These are phyloP conservation scores for Gracilaria vermiculophylla DNA, from an alignment of 23 red algal species.

Conservation along the genomic window DNA sequence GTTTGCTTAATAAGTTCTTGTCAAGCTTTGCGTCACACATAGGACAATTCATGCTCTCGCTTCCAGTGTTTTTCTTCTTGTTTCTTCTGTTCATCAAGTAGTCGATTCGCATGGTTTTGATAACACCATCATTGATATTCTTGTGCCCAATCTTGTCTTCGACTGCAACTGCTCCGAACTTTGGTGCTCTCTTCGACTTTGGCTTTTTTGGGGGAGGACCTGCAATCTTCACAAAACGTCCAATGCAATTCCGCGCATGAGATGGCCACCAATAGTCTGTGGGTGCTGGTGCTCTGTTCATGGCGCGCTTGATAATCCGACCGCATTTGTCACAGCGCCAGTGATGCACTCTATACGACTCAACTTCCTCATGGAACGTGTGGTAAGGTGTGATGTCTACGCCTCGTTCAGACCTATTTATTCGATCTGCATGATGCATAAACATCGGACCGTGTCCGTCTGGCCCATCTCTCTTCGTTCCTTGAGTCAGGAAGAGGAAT, in stretches of 20 bases:
- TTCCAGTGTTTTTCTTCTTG: background rate
- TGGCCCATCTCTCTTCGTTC: slow-evolving; percentile 32
- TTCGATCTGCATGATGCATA: slow-evolving; percentile 37
- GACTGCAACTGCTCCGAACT: slow-evolving; percentile 41
- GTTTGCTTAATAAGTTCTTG: slow-evolving; percentile 24
- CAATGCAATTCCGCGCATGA: slow-evolving; percentile 40
- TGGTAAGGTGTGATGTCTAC: slow-evolving; percentile 77
- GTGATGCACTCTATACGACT: slow-evolving; percentile 57
- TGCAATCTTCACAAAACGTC: slow-evolving; percentile 57
- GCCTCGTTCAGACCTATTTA: background rate
- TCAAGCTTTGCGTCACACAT: slow-evolving; percentile 19
- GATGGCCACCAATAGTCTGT: slow-evolving; percentile 58
- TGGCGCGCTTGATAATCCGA: slow-evolving; percentile 63
- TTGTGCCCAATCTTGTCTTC: background rate
- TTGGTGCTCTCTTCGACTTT: slow-evolving; percentile 12
- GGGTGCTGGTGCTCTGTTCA: slow-evolving; percentile 73
- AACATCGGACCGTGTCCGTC: slow-evolving; percentile 65
- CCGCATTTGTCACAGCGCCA: slow-evolving; percentile 63
- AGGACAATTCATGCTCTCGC: background rate
- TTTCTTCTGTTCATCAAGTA: slow-evolving; percentile 4
- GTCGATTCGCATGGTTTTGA: slow-evolving; percentile 49
- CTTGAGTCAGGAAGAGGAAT: slow-evolving; percentile 59
- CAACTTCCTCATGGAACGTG: slow-evolving; percentile 62
- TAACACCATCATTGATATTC: slow-evolving; percentile 1
- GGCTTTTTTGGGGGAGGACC: slow-evolving; percentile 28